phyloP scores from a whole-genome alignment of 768 basidiomycete genomes.

The Macrocybe gigantea region DNA sequence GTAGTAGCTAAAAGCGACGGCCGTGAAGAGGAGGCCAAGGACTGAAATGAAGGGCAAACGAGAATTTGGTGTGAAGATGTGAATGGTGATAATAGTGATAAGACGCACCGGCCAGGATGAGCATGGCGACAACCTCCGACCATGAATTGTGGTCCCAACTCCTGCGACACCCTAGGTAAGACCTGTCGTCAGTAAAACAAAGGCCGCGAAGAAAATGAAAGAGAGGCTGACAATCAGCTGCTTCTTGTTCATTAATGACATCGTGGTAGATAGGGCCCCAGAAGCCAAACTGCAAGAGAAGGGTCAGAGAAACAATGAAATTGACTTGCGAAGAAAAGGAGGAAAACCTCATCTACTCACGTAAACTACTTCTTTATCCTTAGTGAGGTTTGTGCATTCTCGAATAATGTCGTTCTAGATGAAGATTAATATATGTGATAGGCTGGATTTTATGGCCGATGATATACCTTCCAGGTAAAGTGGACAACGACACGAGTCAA shows the following conservation, averaged over 20 bases:
- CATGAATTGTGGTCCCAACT: slow-evolving; percentile 63
- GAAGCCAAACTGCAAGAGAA: slow-evolving; percentile 39
- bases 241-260: slow-evolving; percentile 29
- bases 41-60: slow-evolving; percentile 27
- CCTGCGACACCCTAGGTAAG: slow-evolving; percentile 48
- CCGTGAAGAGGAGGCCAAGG: slow-evolving; percentile 54
- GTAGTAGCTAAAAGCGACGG: slow-evolving; percentile 64
- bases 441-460: not conserved
- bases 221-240: slow-evolving; percentile 36
- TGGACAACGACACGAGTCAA: slow-evolving; percentile 57
- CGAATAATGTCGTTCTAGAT: slow-evolving; percentile 49
- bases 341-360: slow-evolving; percentile 18
- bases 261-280: slow-evolving; percentile 39
- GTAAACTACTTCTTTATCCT: slow-evolving; percentile 26
- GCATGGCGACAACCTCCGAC: slow-evolving; percentile 58
- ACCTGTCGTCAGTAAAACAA: slow-evolving; percentile 6
- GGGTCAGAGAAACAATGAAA: not conserved
- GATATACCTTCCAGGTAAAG: slow-evolving; percentile 58
- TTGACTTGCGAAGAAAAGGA: too few relatives aligned
- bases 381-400: slow-evolving; percentile 43
- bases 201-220: not conserved
- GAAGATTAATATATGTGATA: not conserved
- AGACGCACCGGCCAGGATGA: slow-evolving; percentile 52
- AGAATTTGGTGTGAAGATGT: not conserved
- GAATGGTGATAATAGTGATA: not conserved